phyloP scores from a whole-genome alignment of 2,329 filamentous ascomycete genomes.

The Lasiodiplodia citricola region DNA sequence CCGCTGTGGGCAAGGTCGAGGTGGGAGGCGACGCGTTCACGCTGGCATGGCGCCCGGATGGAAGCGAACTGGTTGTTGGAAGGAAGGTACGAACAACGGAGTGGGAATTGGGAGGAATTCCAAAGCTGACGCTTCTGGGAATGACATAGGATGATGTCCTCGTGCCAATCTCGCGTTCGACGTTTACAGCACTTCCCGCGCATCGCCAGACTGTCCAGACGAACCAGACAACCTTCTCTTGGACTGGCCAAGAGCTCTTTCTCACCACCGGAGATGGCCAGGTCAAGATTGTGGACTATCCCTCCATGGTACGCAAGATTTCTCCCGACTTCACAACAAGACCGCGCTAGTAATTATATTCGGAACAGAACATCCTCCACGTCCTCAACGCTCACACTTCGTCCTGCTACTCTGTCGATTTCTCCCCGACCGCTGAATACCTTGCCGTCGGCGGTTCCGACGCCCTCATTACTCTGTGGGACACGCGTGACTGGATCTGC shows the following conservation, averaged over 20 bases:
- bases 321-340: constrained; percentile 31
- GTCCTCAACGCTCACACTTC: constrained; percentile 75
- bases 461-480: constrained; percentile 77
- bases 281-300: constrained; percentile 64
- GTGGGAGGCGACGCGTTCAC: constrained; percentile 71
- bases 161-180: constrained; percentile 66
- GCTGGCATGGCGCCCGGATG: constrained; percentile 72
- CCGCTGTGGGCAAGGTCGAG: constrained; percentile 71
- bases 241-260: constrained; percentile 73
- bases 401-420: constrained; percentile 69
- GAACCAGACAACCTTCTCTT: constrained; percentile 77
- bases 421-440: constrained; percentile 73
- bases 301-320: constrained; percentile 44
- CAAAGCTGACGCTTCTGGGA: background rate
- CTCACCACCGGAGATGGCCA: constrained; percentile 73
- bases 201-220: constrained; percentile 69
- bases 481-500: constrained; percentile 78
- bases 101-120: background rate
- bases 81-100: constrained; percentile 64
- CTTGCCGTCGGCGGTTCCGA: constrained; percentile 78
- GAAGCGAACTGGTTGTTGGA: constrained; percentile 71
- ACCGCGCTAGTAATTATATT: background rate
- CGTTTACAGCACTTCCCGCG: constrained; percentile 60
- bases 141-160: constrained; percentile 63
- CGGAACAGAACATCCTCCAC: constrained; percentile 51